Evolutionary conservation across 139 green algal species (phyloP).

Genomic region (Tetradesmus obliquus): DNA sequence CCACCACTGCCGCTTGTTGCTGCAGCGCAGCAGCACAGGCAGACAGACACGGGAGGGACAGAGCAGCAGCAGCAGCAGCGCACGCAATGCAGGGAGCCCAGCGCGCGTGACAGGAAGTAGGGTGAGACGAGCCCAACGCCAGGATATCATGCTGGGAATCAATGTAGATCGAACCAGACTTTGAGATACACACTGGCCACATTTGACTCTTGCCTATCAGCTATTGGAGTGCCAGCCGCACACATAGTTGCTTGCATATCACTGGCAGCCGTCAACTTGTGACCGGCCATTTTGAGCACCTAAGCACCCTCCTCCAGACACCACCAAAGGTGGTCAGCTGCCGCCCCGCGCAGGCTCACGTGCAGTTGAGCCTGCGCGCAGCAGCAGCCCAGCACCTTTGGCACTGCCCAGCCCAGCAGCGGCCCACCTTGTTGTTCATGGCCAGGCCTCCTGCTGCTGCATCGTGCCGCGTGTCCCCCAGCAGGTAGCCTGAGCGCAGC

Average conservation of each 20-base stretch:
- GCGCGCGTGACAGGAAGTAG: too few relatives aligned
- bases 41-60: neutral
- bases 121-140: too few relatives aligned
- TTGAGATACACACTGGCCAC: too few relatives aligned
- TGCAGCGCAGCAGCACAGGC: neutral
- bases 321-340: neutral
- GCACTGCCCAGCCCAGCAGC: neutral
- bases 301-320: neutral
- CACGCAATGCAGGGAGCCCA: neutral
- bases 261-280: too few relatives aligned
- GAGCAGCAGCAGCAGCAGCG: neutral
- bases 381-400: neutral
- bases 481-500: slow-evolving; percentile 28
- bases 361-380: neutral
- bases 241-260: too few relatives aligned
- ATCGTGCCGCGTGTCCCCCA: slow-evolving; percentile 26
- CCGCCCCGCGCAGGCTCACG: too few relatives aligned
- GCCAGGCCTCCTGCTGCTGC: neutral
- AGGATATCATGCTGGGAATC: too few relatives aligned
- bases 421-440: slow-evolving; percentile 42
- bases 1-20: slow-evolving; percentile 29
- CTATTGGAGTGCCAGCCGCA: too few relatives aligned
- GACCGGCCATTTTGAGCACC: too few relatives aligned
- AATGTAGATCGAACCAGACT: too few relatives aligned
- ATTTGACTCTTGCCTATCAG: too few relatives aligned